Base-by-base conservation (phyloP, 495 filamentous ascomycete genomes). In the Penicillium silybi region DNA sequence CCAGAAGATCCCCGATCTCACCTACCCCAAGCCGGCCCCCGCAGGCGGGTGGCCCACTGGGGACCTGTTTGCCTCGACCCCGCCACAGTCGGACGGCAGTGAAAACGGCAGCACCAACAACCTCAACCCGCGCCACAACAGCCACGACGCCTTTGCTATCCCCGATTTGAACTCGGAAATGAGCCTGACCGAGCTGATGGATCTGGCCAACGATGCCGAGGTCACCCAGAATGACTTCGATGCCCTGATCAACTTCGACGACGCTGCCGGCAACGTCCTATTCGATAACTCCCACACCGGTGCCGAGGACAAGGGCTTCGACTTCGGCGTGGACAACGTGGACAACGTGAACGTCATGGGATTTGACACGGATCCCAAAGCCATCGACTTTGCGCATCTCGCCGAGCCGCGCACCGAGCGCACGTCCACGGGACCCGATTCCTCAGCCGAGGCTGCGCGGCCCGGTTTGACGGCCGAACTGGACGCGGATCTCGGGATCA, bases 221-320 rank as follows among this genome's bases (percentile, higher is more conserved):
- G 71, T 76, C n/a, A 76, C 70, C 1, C 73, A 76, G 42, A 76
- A 77, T 35, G 74, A 77, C 43, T 77, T 77, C 40, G 74, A 77
- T 43, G 73, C 72, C 1, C 45, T 77, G 43, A 74, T 77, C 55
- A 77, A 77, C 46, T 76, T 76, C 40, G 74, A 77, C 19, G 71
- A 76, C 39, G 61, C 68, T 10, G 61, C 67, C 9, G 65, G 64
- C 0, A 66, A 62, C n/a, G 74, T 75, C 9, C 62, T 72, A 39
- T 69, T 75, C 13, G 57, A 63, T 13, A 70, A 74, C 49, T 38
- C 55, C 51, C 35, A 52, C 22, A n/a, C 49, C 15, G 44, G 20
- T 16, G 50, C 41, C 8, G 58, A 59, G 9, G 60, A 59, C 19
- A 62, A 57, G 43, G 50, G 57, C 41, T 56, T 53, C 43, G 58